Percentiles rank a stretch among this genome's conserved stretches.
These are phyloP conservation scores for Rhodotorula sp. DNA, from an alignment of 1,284 basidiomycete species.

Conservation along the genomic window DNA sequence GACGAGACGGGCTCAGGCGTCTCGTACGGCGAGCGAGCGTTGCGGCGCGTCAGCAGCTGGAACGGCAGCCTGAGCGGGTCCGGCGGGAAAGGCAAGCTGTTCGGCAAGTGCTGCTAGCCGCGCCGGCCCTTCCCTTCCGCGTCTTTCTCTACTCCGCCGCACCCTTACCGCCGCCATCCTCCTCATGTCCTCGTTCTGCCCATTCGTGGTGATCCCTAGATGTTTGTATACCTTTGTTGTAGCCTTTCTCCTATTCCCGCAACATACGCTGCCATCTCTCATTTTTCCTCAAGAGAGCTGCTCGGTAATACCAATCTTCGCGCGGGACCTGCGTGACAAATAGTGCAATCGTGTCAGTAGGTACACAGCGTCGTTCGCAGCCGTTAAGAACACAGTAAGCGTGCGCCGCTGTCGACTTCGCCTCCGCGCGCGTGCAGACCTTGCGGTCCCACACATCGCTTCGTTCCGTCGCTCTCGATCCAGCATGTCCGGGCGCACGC, in stretches of 20 bases:
- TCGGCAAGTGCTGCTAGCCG: constrained; percentile 25
- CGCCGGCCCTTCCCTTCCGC: neutral
- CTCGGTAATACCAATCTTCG: too few relatives aligned
- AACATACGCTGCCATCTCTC: too few relatives aligned
- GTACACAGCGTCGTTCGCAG: too few relatives aligned
- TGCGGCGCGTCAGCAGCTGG: constrained; percentile 74
- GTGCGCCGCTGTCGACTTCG: neutral
- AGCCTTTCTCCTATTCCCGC: neutral
- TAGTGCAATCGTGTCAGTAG: too few relatives aligned
- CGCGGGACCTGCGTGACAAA: too few relatives aligned
- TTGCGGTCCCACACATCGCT: neutral
- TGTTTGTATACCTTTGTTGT: neutral
- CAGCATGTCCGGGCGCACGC: constrained; percentile 12
- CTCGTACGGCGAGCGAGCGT: constrained; percentile 89
- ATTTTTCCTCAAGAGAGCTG: too few relatives aligned
- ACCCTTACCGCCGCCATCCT: too few relatives aligned
- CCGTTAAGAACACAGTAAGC: too few relatives aligned
- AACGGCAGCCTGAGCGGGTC: constrained; percentile 17
- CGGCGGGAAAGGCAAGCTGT: constrained; percentile 1
- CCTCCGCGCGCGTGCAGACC: neutral
- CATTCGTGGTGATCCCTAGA: neutral
- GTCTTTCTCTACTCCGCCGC: neutral
- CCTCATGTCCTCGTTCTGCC: neutral
- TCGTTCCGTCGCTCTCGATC: neutral
- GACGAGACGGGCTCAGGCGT: constrained; percentile 91